These are phyloP conservation scores for Cornus florida DNA, from an alignment of 148 eudicot genomes.

Conservation along the genomic window DNA sequence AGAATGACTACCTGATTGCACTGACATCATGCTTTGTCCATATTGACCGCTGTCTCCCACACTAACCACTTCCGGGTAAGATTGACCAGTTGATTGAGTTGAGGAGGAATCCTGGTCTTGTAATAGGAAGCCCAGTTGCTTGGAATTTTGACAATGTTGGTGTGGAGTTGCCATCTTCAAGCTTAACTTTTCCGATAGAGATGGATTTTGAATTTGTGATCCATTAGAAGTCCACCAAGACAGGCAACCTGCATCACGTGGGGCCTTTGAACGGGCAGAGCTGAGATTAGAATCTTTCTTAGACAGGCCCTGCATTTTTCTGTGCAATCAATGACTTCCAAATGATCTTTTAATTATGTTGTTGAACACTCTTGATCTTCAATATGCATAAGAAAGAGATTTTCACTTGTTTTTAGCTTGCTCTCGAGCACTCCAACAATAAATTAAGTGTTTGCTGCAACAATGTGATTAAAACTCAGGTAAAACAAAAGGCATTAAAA, in stretches of 20 bases:
- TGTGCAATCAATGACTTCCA: constrained; percentile 5
- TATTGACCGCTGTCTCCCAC: constrained; percentile 35
- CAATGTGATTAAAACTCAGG: background rate
- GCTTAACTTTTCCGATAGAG: constrained; percentile 10
- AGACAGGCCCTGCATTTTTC: constrained; percentile 37
- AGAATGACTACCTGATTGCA: constrained; percentile 33
- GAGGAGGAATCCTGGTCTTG: constrained; percentile 74
- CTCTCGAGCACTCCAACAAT: constrained; percentile 2
- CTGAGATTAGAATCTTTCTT: constrained; percentile 33
- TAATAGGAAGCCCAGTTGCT: constrained; percentile 42
- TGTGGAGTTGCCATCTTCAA: too few species aligned
- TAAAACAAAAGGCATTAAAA: background rate
- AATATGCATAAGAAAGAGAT: too few species aligned
- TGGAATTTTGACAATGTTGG: constrained; percentile 15
- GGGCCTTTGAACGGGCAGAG: constrained; percentile 26
- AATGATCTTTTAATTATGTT: background rate
- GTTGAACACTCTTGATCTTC: background rate
- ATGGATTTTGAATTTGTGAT: constrained; percentile 32
- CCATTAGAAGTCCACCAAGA: background rate
- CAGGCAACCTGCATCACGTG: background rate
- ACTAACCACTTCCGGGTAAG: constrained; percentile 39
- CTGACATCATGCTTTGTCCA: constrained; percentile 26
- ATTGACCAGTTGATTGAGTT: constrained; percentile 68
- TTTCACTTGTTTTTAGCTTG: background rate
- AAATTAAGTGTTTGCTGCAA: background rate